Evolutionary conservation across 345 rosid genomes (phyloP).

Genomic region (Hevea brasiliensis): DNA sequence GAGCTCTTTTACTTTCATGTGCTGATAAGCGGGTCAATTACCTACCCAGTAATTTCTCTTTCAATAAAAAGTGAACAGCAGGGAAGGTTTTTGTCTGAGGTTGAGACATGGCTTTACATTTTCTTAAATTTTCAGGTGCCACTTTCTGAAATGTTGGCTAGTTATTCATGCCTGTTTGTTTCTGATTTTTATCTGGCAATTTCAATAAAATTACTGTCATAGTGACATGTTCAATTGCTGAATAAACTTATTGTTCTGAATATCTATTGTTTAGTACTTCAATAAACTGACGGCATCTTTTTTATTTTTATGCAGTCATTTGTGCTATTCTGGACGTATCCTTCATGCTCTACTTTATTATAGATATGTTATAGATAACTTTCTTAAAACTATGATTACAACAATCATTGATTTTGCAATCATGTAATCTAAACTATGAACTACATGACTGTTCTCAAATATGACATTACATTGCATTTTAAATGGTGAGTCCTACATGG

Average conservation of each 20-base stretch:
- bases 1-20: neutral
- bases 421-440: neutral
- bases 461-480: neutral
- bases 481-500: neutral
- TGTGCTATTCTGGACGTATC: slow-evolving; percentile 99
- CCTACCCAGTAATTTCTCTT: neutral
- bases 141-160: neutral
- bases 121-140: neutral
- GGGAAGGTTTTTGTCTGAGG: neutral
- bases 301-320: slow-evolving; percentile 72
- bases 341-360: slow-evolving; percentile 40
- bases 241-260: neutral
- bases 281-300: slow-evolving; percentile 18
- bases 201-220: neutral
- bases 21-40: neutral
- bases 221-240: slow-evolving; percentile 6
- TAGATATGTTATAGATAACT: neutral
- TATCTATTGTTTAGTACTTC: slow-evolving; percentile 7
- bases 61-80: too few species aligned
- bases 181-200: neutral
- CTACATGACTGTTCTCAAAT: neutral
- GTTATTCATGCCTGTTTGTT: neutral
- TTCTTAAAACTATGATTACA: neutral
- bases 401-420: neutral
- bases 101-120: neutral